Evolutionary conservation across 192 early-diverging fungal genomes (phyloP), one percentile per base, ranked within the genome.

Genomic region (Allomyces macrogynus): DNA sequence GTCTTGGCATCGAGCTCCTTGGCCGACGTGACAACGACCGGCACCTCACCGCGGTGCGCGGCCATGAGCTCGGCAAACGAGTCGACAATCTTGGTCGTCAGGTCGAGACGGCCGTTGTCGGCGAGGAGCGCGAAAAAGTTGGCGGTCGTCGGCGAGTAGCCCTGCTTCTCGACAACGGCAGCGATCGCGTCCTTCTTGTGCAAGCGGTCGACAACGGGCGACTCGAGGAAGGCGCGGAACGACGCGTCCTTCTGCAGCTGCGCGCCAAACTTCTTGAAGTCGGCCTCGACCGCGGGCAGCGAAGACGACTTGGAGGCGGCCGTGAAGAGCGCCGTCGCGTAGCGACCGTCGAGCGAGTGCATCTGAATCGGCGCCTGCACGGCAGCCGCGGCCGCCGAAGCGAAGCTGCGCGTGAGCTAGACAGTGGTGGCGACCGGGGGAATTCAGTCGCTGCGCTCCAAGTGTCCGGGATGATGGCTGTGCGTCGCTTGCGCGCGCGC

Each of bases 261-360:
- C 24, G 69, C 27, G 66, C 81, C 74, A 69, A 98, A 73, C 62
- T 75, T 71, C 67, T 76, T 77, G 65, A 98, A 80, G 62, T 98
- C 95, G 63, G 74, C 66, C 74, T 98, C 92, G 43, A 98, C 91
- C 23, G 79, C 71, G 12, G 87, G 77, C 66, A 95, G 86, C 16
- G 71, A 74, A 68, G 87, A 82, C 79, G 86, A 80, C 71, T 87
- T 89, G 69, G 86, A 77, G 23, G 95, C 95, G 65, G 95, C 95
- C 63, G 88, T 78, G 83, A 86, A 98, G 64, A 98, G 84, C 61
- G 95, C 95, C 18, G 92, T 95, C 62, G 95, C 92, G 75, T 98
- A 98, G 70, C 92, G 89, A 70, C 95, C 95, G 57, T 94, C 90
- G 74, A 98, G 88, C 63, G 92, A 92, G 80, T 89, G 86, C 62